phyloP scores from a whole-genome alignment of 352 stramenopile species.

The Globisporangium iwayamae region DNA sequence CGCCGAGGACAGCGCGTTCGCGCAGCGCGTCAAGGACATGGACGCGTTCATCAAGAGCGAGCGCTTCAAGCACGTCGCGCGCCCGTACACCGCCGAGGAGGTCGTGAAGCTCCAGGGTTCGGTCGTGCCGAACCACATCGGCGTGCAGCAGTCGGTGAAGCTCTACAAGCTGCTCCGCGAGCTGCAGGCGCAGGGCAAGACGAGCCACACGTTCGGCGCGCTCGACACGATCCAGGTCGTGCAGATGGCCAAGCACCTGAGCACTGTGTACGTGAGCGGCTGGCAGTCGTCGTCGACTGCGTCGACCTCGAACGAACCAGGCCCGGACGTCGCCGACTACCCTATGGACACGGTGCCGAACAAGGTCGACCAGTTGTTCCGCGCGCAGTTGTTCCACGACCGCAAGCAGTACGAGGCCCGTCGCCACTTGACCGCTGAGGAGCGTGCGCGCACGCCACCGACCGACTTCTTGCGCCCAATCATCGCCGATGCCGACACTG shows the following conservation, averaged over 20 bases:
- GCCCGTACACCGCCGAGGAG: conserved; percentile 75
- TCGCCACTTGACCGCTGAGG: conserved; percentile 68
- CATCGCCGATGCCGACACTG: conserved; percentile 97
- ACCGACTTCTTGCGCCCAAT: conserved; percentile 97
- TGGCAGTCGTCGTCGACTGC: conserved; percentile 96
- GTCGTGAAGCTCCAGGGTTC: conserved; percentile 87
- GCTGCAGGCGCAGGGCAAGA: conserved; percentile 73
- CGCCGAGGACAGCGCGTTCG: conserved; percentile 59
- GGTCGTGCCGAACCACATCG: conserved; percentile 41
- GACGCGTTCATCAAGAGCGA: conserved; percentile 66
- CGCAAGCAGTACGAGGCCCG: conserved; percentile 95
- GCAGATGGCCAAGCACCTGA: conserved; percentile 94
- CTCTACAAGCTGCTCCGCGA: conserved; percentile 86
- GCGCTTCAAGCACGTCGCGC: conserved; percentile 79
- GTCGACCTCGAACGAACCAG: conserved; percentile 94
- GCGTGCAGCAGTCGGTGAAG: conserved; percentile 67
- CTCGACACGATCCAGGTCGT: conserved; percentile 95
- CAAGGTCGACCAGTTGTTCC: conserved; percentile 97
- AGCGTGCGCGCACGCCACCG: conserved; percentile 69
- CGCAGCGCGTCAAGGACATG: conserved; percentile 71
- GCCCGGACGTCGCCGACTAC: conserved; percentile 97
- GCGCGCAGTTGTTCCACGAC: conserved; percentile 96
- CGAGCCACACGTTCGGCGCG: conserved; percentile 85
- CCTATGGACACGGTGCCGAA: conserved; percentile 98
- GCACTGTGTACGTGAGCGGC: conserved; percentile 95